Evolutionary conservation across 2,329 filamentous ascomycete genomes (phyloP).

Genomic region (Shiraia bambusicola): DNA sequence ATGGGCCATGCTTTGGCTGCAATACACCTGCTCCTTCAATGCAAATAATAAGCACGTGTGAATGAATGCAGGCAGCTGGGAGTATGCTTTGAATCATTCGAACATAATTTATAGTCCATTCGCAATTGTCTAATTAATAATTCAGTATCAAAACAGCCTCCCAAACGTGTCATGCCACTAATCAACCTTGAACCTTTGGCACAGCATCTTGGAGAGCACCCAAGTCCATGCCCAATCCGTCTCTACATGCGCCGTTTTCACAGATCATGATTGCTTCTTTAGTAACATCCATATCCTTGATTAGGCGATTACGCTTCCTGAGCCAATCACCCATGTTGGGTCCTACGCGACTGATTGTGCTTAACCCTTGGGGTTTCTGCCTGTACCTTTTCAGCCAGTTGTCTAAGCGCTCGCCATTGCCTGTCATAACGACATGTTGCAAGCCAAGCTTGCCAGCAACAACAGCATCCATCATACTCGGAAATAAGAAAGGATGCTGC

Average conservation of each 20-base stretch:
- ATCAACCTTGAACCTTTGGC: constrained; percentile 1
- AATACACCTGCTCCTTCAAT: no score
- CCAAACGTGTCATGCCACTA: no score
- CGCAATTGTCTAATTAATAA: background rate
- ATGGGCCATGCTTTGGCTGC: no score
- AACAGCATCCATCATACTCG: constrained; percentile 73
- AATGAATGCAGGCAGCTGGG: no score
- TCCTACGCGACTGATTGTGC: constrained; percentile 41
- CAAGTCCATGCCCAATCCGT: constrained; percentile 42
- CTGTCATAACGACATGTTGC: constrained; percentile 59
- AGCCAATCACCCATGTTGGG: constrained; percentile 50
- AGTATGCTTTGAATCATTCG: no score
- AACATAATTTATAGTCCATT: background rate
- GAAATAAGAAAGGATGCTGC: constrained; percentile 91
- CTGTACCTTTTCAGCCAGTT: constrained; percentile 46
- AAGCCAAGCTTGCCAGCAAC: constrained; percentile 74
- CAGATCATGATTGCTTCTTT: constrained; percentile 42
- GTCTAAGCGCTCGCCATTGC: constrained; percentile 47
- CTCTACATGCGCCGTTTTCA: constrained; percentile 47
- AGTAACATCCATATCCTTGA: constrained; percentile 46
- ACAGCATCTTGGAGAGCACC: constrained; percentile 30
- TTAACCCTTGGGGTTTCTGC: constrained; percentile 40
- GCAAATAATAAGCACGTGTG: no score
- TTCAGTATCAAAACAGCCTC: background rate
- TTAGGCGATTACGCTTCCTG: constrained; percentile 50